Evolutionary conservation across 129 eudicot genomes (phyloP), one percentile per base, ranked within the genome.

Genomic region (Artemisia tridentata): DNA sequence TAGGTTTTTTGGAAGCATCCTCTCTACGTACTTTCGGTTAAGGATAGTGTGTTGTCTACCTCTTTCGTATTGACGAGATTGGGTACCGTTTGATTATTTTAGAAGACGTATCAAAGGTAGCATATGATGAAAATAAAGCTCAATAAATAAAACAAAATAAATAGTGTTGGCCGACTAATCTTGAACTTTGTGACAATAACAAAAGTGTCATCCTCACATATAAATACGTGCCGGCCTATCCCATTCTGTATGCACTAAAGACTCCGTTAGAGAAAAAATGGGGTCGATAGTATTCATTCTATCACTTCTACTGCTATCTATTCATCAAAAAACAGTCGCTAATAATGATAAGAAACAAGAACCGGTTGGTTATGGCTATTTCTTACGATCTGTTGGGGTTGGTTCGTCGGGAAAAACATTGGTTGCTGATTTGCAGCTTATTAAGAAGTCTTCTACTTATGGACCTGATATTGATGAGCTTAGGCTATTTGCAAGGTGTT

Each of bases 391-490:
- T 0, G 63, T 64, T 11, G 47, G 19, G 23, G 18, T 75, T 1
- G 82, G 72, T 41, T 10, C 65, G 7, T 63, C 79, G 1, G 78
- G 77, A 1, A 76, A 74, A 14, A 69, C 78, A 25, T 68, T 90
- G 80, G 58, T 65, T 3, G 91, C 91, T 19, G 38, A 78, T 71
- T 87, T 90, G 54, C 78, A 81, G 50, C 75, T 80, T 53, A 87
- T 80, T 65, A 72, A 83, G n/a, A 63, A 71, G 14, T 83, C 96
- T 16, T 68, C 84, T 0, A 74, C 83, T 52, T 87, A 53, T 68
- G 96, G 96, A 48, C 81, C 79, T 18, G 96, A 90, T 66, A 66
- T 90, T 65, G 79, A 63, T 21, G 53, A 50, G 20, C 95, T 87
- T 56, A 66, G 61, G 13, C 88, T 90, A 68, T 54, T 75, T 61